phyloP scores from a whole-genome alignment of 805 yeast genomes.

The Blastobotrys muscicola region DNA sequence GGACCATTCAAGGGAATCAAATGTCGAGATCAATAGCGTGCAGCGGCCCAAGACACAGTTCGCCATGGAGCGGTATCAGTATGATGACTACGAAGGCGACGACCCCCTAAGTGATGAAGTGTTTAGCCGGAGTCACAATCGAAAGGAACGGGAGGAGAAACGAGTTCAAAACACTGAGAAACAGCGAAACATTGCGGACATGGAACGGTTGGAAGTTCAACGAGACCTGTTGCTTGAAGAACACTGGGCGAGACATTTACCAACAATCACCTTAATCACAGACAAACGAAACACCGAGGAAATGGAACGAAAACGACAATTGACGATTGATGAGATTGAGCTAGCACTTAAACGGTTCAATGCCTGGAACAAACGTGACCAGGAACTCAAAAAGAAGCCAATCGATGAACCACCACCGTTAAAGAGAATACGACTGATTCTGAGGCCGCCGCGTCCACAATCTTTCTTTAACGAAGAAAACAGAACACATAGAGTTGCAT shows the following conservation, averaged over 20 bases:
- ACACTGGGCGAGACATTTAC: constrained; percentile 41
- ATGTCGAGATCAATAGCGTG: too few species aligned
- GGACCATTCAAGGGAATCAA: not conserved
- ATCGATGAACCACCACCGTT: too few species aligned
- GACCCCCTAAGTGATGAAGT: constrained; percentile 42
- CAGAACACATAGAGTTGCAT: too few species aligned
- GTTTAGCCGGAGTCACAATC: constrained; percentile 43
- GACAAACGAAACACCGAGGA: constrained; percentile 43
- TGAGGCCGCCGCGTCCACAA: too few species aligned
- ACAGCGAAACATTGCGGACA: constrained; percentile 43
- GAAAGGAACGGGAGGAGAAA: constrained; percentile 57
- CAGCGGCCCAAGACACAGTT: not conserved
- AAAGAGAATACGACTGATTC: too few species aligned
- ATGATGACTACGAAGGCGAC: not conserved
- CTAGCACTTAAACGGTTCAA: constrained; percentile 23
- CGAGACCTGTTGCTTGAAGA: constrained; percentile 36
- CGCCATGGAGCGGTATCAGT: not conserved
- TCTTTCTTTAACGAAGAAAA: too few species aligned
- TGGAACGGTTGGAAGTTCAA: constrained; percentile 38
- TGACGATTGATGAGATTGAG: constrained; percentile 43
- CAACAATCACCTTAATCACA: constrained; percentile 40
- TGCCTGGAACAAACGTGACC: constrained; percentile 11
- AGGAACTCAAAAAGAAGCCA: not conserved
- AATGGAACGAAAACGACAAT: constrained; percentile 38
- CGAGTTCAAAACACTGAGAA: constrained; percentile 48